Base-by-base conservation (phyloP, 345 rosid species). In the Noccaea bulbosa region DNA sequence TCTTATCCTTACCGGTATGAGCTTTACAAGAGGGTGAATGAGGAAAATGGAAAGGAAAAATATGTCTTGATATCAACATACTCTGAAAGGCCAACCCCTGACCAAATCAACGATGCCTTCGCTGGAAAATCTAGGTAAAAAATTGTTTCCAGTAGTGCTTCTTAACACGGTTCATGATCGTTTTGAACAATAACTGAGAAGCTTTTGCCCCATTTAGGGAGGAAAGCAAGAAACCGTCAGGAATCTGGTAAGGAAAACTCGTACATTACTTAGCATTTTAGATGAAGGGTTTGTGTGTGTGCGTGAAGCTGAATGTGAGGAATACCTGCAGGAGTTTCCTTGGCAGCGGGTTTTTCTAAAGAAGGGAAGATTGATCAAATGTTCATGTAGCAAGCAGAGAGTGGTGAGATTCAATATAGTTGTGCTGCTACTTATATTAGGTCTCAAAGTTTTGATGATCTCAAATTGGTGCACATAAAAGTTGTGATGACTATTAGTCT, bases 101-200 rank as follows among this genome's bases (percentile, higher is more conserved):
- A 93, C 63, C 88, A 93, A 71, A 71, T 90, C 48, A 88, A 93
- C 9, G 80, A 90, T 68, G 90, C 93, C 38, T 93, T 90, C 88
- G 27, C 82, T 8, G 93, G 93, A 16, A 77, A 64, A 74, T 76
- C 90, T 11, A 77, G 85, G 97, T 86, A 81, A n/a, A n/a, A n/a
- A n/a, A n/a, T n/a, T n/a, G n/a, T n/a, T n/a, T n/a, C n/a, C n/a
- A n/a, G n/a, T n/a, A n/a, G n/a, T n/a, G n/a, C n/a, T n/a, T n/a
- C n/a, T 38, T 41, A 40, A 38, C 32, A 16, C 1, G 12, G 35
- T 66, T 22, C 3, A 60, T 74, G 20, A 24, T 57, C 11, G 5
- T 57, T 56, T 8, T 41, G 17, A 41, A 10, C 4, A 75, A 8
- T 39, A 32, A 47, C 15, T 57, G 41, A 62, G 10, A 62, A 62